Evolutionary conservation across 2,329 filamentous ascomycete genomes (phyloP).

Genomic region (Penicillium sp.): DNA sequence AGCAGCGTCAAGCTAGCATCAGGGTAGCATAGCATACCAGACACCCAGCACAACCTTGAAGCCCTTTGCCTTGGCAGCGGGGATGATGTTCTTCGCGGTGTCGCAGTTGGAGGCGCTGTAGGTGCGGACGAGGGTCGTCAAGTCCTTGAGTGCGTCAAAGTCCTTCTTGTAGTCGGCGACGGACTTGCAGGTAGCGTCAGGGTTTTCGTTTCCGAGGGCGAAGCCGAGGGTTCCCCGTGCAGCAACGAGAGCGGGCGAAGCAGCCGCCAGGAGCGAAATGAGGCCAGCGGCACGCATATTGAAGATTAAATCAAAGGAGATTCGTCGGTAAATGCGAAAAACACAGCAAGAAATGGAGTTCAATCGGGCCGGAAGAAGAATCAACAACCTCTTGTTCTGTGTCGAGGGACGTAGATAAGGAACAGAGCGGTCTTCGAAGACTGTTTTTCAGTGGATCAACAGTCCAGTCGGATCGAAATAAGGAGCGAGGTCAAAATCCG

Average conservation of each 20-base stretch:
- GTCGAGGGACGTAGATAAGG: not conserved
- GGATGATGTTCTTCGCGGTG: slow-evolving; percentile 65
- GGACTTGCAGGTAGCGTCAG: slow-evolving; percentile 66
- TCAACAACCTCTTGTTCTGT: not conserved
- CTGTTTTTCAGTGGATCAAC: not conserved
- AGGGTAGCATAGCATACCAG: slow-evolving; percentile 53
- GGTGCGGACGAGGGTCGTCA: slow-evolving; percentile 65
- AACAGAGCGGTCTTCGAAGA: not conserved
- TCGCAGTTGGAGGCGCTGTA: slow-evolving; percentile 72
- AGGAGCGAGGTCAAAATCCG: not conserved
- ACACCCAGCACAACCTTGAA: slow-evolving; percentile 73
- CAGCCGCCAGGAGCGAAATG: slow-evolving; percentile 47
- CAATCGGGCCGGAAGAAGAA: not conserved
- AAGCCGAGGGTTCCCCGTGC: slow-evolving; percentile 65
- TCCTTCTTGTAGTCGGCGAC: slow-evolving; percentile 67
- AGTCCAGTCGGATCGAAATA: not conserved
- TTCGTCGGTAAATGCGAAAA: not conserved
- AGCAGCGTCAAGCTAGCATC: not conserved
- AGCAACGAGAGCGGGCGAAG: slow-evolving; percentile 52
- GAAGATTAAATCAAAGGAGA: not conserved
- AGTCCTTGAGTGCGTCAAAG: slow-evolving; percentile 63
- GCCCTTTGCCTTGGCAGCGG: slow-evolving; percentile 66
- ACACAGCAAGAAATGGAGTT: not conserved
- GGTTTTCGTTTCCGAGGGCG: slow-evolving; percentile 67
- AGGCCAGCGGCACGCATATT: slow-evolving; percentile 52